These are phyloP conservation scores for Aspergillus avenaceus DNA, from an alignment of 495 filamentous ascomycete species.

Conservation along the genomic window DNA sequence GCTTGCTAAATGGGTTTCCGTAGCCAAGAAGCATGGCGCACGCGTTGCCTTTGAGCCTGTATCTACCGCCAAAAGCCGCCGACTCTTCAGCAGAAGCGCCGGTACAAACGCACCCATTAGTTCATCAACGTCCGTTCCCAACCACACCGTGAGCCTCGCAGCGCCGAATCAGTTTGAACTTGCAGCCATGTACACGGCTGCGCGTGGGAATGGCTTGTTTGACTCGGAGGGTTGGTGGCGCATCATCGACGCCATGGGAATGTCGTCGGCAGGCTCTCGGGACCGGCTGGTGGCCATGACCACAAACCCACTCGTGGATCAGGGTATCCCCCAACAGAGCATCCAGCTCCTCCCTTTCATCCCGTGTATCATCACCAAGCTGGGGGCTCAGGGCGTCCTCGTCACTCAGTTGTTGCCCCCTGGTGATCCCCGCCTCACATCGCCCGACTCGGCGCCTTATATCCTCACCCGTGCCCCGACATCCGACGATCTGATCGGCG, in stretches of 20 bases:
- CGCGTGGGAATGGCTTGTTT: slow-evolving; percentile 59
- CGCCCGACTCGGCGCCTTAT: slow-evolving; percentile 57
- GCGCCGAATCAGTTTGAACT: slow-evolving; percentile 85
- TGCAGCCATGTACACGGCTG: slow-evolving; percentile 64
- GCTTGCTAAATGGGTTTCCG: slow-evolving; percentile 56
- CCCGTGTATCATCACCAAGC: slow-evolving; percentile 76
- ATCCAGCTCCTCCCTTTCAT: slow-evolving; percentile 87
- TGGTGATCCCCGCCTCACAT: slow-evolving; percentile 60
- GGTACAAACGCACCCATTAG: slow-evolving; percentile 23
- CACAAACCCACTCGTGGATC: slow-evolving; percentile 59
- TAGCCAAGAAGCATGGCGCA: slow-evolving; percentile 50
- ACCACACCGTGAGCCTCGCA: slow-evolving; percentile 59
- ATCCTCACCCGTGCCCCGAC: slow-evolving; percentile 56
- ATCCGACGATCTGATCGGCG: slow-evolving; percentile 58
- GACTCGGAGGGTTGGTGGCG: slow-evolving; percentile 67
- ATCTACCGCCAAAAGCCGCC: slow-evolving; percentile 67
- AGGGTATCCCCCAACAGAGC: slow-evolving; percentile 75
- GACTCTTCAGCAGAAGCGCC: slow-evolving; percentile 52
- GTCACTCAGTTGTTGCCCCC: slow-evolving; percentile 63
- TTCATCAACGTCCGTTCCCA: slow-evolving; percentile 50
- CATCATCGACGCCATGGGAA: slow-evolving; percentile 68
- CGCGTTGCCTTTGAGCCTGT: slow-evolving; percentile 89
- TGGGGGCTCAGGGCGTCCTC: slow-evolving; percentile 76
- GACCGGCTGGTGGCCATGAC: slow-evolving; percentile 62
- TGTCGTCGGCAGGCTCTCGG: slow-evolving; percentile 53